Percentiles rank a stretch among this genome's conserved stretches.
These are phyloP conservation scores for Solanum sitiens DNA, from an alignment of 257 asterid genomes.

Conservation along the genomic window DNA sequence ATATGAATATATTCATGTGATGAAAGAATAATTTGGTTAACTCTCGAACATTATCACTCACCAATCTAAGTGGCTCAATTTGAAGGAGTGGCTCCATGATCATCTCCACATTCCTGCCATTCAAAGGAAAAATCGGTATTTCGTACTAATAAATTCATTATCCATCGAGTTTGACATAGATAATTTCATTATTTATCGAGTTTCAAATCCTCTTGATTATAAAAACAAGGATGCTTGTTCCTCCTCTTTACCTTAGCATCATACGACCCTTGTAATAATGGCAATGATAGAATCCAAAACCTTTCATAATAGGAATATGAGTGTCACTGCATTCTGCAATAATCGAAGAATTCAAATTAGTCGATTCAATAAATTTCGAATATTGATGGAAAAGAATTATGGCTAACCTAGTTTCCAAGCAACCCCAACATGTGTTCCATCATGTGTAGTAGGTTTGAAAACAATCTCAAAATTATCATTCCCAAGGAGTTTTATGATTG, in stretches of 20 bases:
- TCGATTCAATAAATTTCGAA: neutral
- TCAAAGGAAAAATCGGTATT: neutral
- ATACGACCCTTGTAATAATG: conserved; percentile 56
- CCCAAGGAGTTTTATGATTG: conserved; percentile 35
- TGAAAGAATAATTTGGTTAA: neutral
- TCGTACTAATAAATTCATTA: neutral
- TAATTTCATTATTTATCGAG: neutral
- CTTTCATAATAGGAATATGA: conserved; percentile 49
- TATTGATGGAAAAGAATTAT: neutral
- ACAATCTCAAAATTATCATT: conserved; percentile 33
- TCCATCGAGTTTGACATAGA: neutral
- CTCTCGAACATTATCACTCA: conserved; percentile 5
- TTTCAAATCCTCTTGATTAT: neutral
- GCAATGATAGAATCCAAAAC: conserved; percentile 53
- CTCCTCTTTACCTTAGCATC: conserved; percentile 28
- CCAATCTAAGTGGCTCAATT: conserved; percentile 52
- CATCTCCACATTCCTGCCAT: conserved; percentile 54
- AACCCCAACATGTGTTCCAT: conserved; percentile 54
- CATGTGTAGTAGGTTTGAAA: conserved; percentile 40
- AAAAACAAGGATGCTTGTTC: neutral
- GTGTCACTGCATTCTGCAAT: conserved; percentile 37
- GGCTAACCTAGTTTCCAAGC: conserved; percentile 57
- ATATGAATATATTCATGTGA: rapidly evolving
- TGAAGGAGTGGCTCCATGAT: conserved; percentile 57
- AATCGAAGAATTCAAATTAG: neutral